Base-by-base conservation (phyloP, 768 basidiomycete species). In the Rhodosporidiobolus odoratus region DNA sequence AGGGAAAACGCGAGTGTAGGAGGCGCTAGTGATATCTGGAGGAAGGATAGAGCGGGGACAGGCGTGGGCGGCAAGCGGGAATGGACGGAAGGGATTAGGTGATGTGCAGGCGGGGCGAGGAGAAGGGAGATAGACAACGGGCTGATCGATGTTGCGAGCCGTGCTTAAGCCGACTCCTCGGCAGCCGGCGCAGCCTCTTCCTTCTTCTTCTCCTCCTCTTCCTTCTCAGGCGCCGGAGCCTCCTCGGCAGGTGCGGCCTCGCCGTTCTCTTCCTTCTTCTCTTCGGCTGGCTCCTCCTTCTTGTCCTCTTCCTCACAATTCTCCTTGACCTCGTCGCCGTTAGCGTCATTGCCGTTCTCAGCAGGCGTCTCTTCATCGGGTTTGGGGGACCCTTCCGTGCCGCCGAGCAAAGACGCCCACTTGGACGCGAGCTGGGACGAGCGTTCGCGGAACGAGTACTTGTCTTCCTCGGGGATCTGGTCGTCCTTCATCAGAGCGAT, bases 401-500 rank as follows among this genome's bases (percentile, higher is more conserved):
- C 62, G 38, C 21, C 50, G 40, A 53, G 2, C 30, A 66, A 27
- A 9, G 27, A 0, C 7, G 60, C 23, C 72, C 72, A 76, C 66
- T 79, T 79, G 35, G 71, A 52, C 75, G 80, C 80, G 58, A 82
- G 72, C 63, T 76, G 76, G 41, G 68, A 41, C 5, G 81, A 79
- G 57, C 81, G 78, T 25, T 78, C 72, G 32, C 78, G 80, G 75
- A 82, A 80, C 63, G 80, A 77, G 75, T 79, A 77, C 66, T 81
- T 79, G 53, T 79, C 79, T 41, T 81, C 78, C 54, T 76, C 58
- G 6, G 81, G 80, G 60, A 82, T 80, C 52, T 23, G 19, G 54
- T 58, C 71, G 17, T 77, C 76, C n/a, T 69, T 62, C 21, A 82
- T 72, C 4, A 79, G 75, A 5, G 87, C 82, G 75, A 93, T 89